Evolutionary conservation across 2,329 filamentous ascomycete species (phyloP), one percentile per base, ranked within the genome.

Genomic region (Epichloe scottii): DNA sequence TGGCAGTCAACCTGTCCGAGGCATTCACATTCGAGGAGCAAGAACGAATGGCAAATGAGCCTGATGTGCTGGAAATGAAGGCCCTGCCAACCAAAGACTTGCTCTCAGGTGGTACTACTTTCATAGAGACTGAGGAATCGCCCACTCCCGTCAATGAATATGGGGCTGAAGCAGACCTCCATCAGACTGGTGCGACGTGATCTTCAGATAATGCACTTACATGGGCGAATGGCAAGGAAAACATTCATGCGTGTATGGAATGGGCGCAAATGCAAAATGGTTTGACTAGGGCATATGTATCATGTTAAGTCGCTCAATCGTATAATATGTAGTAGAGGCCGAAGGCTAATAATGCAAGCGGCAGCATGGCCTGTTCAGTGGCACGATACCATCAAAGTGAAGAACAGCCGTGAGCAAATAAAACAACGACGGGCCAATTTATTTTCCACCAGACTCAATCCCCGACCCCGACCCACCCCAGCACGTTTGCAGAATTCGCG

Each of bases 1-100:
- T 82, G 44, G 79, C 80, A 3, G 77, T 84, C 54, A 84, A 83
- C 58, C 64, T 84, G 10, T 82, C 78, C 7, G 78, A 82, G 52
- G 77, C 78, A 3, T 82, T 82, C 56, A 75, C 72, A 0, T 80
- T 81, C 56, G 77, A 81, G 55, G 73, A 77, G 52, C 69, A 72
- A 46, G 77, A 81, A 57, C 73, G 72, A 47, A 70, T 74, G 51
- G 69, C 69, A 12, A 69, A 69, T 49, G 75, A 79, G 51, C 62
- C 57, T 33, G 74, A 75, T 42, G 63, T 63, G 34, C 62, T 75
- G n/a, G 73, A 78, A 56, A 75, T 73, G 70, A 75, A 73, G 60
- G 53, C 60, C 3, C 42, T 60, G 40, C 60, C 63, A 37, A 58
- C 59, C 19, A 68, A 62, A 48, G 63, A 66, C 49, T 50, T 60